Evolutionary conservation across 495 filamentous ascomycete genomes (phyloP), one percentile per base, ranked within the genome.

Genomic region (Chaetomium tenue): DNA sequence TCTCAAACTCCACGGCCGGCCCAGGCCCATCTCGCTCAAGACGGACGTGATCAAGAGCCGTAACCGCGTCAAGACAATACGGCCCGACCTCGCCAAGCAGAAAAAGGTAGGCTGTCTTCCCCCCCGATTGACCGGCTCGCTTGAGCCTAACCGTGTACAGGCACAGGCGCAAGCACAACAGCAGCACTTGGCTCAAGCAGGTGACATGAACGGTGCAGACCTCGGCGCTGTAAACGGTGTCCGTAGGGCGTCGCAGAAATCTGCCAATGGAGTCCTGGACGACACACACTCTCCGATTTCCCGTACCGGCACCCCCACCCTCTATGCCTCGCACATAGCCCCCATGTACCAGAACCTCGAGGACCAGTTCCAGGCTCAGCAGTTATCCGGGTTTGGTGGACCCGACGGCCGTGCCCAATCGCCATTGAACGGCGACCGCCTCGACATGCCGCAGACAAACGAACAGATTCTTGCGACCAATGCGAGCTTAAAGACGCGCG

Each of bases 41-140:
- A 99, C 95, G 51, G 95, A 99, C 81, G 92, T 98, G 64, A 99
- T 99, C 79, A 99, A 99, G 79, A 97, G 93, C 80, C 92, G 94
- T 69, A 99, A 99, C 75, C 87, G 94, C 60, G 93, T 98, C 56
- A 98, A 98, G 82, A 94, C 92, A 52, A 86, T 89, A 64, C 80
- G 82, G 33, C 78, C 82, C 2, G 91, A 90, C 7, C 88, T 91
- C 69, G 88, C 87, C 12, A 85, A 88, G 58, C 94, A 93, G 79
- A 93, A 92, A 77, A 98, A 97, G 86, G 93, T 93, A 71, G 47
- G 68, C 58, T 2, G 23, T 7, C 16, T 20, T 51, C 7, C 20
- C 20, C 18, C 28, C 51, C 63, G 42, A 30, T 59, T 23, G 4
- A 33, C 30, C 46, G 44, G 53, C 46, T 63, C 56, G 30, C 39